Evolutionary conservation across 1,139 yeast species (phyloP), one percentile per base, ranked within the genome.

Genomic region (Yamadazyma trypodendri): DNA sequence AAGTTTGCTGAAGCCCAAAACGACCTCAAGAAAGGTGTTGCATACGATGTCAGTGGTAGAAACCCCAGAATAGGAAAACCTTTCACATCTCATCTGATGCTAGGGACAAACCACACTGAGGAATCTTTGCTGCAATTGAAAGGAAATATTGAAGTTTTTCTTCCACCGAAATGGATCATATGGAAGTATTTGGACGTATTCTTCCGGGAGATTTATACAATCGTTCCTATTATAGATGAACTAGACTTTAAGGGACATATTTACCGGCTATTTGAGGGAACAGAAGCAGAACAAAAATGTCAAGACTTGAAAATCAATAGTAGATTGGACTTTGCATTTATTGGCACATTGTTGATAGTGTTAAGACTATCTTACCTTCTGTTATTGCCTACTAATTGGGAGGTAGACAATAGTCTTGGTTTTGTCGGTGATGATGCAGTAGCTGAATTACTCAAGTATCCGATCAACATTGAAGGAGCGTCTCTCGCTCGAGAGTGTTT

Each of bases 161-260:
- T 78, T 24, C 83, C 84, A 0, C 51, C 52, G 6, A 63, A 57
- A 24, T 65, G 62, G 37, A 65, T 67, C 1, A 48, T 75, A 2
- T 72, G 80, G 77, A 44, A 65, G 18, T 59, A 72, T 3, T 50
- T 75, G 11, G 65, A 68, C 27, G 54, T 72, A 24, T 78, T 65
- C 47, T 77, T 77, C 50, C 52, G 50, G 2, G 55, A 60, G 20
- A 59, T 75, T 10, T 74, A 73, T 43, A 74, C 77, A 0, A 65
- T 72, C 34, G 50, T 65, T 39, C 82, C 84, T 2, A 61, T 67
- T 34, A 33, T 77, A 11, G 79, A 76, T 41, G 78, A 78, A 49
- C 43, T 39, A 12, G 51, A 49, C 3, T 57, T 62, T 28, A 45
- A 51, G 32, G 17, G 24, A 3, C 44, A 43, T 6, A 37, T 58